Conservation (phyloP, 1,139 yeast genomes). For the Debaryomyces subglobosus region DNA sequence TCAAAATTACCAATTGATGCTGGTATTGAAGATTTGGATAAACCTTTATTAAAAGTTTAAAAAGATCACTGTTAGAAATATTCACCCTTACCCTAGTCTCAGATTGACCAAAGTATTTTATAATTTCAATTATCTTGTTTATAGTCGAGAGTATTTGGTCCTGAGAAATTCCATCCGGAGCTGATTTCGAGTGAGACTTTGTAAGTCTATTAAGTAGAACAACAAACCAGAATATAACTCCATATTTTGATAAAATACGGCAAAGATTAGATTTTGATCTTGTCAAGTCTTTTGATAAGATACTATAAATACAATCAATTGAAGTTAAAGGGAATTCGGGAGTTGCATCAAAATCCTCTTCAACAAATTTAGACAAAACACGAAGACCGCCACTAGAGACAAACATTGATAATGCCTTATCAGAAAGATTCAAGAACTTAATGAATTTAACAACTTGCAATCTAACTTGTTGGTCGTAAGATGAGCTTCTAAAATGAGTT, state of each 20-base stretch:
- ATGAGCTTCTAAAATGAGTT: slow-evolving; percentile 43
- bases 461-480: slow-evolving; percentile 41
- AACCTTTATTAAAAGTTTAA: slow-evolving; percentile 46
- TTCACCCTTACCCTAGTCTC: slow-evolving; percentile 46
- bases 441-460: slow-evolving; percentile 50
- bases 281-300: slow-evolving; percentile 47
- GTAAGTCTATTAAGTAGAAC: slow-evolving; percentile 41
- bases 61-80: slow-evolving; percentile 46
- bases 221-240: slow-evolving; percentile 53
- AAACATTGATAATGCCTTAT: slow-evolving; percentile 50
- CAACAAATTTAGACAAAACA: slow-evolving; percentile 53
- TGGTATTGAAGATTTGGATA: slow-evolving; percentile 32
- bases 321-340: slow-evolving; percentile 52
- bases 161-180: slow-evolving; percentile 16
- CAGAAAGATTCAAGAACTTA: slow-evolving; percentile 38
- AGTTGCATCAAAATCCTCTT: slow-evolving; percentile 53
- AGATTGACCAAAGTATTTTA: slow-evolving; percentile 46
- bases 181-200: slow-evolving; percentile 16
- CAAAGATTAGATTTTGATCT: slow-evolving; percentile 57
- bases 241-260: slow-evolving; percentile 53
- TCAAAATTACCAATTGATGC: slow-evolving; percentile 44
- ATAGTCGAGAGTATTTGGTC: slow-evolving; percentile 32
- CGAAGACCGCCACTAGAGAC: slow-evolving; percentile 61
- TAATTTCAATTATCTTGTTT: slow-evolving; percentile 40
- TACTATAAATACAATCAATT: slow-evolving; percentile 48